Evolutionary conservation across 2,329 filamentous ascomycete species (phyloP), one percentile per base, ranked within the genome.

Genomic region (Leptographium lundbergii): DNA sequence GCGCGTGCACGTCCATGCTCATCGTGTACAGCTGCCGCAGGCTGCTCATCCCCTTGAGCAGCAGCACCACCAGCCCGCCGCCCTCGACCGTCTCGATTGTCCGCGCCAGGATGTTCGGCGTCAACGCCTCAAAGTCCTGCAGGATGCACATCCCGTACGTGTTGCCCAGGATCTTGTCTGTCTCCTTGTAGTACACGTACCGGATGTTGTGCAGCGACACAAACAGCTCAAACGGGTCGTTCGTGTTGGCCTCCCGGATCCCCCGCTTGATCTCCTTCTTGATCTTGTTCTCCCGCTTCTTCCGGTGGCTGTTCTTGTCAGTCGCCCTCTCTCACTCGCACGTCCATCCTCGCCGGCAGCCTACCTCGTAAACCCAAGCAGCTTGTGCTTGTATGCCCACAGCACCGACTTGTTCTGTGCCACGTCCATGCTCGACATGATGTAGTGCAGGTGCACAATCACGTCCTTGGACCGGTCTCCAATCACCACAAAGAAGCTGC

Each of bases 181-280:
- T 97, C 76, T 99, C 94, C 75, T 99, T 99, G 79, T 99, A 99
- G 80, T 96, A 99, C 60, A 94, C 90, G 81, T 99, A 99, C 72
- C 94, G 88, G 71, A 99, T 96, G 73, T 96, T 91, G 76, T 97
- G 89, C 60, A 96, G 85, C 60, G 91, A 94, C 67, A 97, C 87
- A 74, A 97, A 99, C 58, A 97, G 82, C 75, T 99, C 94, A 76
- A 99, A 99, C 0, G 94, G 88, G 70, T 99, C 94, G 70, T 95
- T 90, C 58, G 85, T 82, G 72, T 99, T 96, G 63, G 88, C 84
- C 73, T 99, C 94, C 69, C 95, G 84, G 65, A 91, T 90, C 52
- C 94, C 94, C 67, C 91, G 84, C 77, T 95, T 96, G 73, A 99
- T 90, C 69, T 99, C 94, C 73, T 92, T 96, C 77, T 96, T 96